phyloP scores from a whole-genome alignment of 2,329 filamentous ascomycete species.

The Cadophora malorum region DNA sequence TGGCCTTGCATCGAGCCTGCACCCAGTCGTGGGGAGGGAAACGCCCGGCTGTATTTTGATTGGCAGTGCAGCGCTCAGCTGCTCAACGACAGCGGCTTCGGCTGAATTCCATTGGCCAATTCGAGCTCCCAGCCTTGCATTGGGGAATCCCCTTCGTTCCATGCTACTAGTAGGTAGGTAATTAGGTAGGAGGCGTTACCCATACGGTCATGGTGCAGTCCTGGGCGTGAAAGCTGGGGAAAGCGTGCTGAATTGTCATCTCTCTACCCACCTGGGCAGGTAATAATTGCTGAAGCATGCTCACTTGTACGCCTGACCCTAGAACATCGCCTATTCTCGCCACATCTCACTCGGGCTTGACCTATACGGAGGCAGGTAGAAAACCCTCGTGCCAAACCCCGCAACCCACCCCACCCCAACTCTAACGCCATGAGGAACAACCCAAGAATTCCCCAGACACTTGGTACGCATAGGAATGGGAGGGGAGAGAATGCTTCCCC shows the following conservation, averaged over 20 bases:
- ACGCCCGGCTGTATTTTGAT: background rate
- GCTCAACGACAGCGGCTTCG: background rate
- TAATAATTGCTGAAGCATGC: too few species aligned
- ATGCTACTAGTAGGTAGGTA: too few species aligned
- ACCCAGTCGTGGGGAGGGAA: too few species aligned
- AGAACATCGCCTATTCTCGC: background rate
- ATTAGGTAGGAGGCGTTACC: too few species aligned
- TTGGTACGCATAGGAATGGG: background rate
- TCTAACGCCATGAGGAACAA: background rate
- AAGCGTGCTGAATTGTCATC: background rate
- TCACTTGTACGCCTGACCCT: background rate
- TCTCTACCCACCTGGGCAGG: too few species aligned
- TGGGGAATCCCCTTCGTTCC: too few species aligned
- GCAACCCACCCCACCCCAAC: background rate
- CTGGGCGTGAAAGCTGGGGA: background rate
- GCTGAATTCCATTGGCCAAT: slow-evolving; percentile 12
- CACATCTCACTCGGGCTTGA: background rate
- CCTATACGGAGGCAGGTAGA: background rate
- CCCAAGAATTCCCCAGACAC: background rate
- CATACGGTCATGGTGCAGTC: background rate
- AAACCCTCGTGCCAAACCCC: background rate
- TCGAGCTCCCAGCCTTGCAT: background rate
- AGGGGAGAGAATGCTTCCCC: background rate
- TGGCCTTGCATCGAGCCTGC: too few species aligned
- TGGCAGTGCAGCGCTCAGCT: background rate